These are phyloP conservation scores for Neofusicoccum cordaticola DNA, from an alignment of 2,329 filamentous ascomycete genomes.

Conservation along the genomic window DNA sequence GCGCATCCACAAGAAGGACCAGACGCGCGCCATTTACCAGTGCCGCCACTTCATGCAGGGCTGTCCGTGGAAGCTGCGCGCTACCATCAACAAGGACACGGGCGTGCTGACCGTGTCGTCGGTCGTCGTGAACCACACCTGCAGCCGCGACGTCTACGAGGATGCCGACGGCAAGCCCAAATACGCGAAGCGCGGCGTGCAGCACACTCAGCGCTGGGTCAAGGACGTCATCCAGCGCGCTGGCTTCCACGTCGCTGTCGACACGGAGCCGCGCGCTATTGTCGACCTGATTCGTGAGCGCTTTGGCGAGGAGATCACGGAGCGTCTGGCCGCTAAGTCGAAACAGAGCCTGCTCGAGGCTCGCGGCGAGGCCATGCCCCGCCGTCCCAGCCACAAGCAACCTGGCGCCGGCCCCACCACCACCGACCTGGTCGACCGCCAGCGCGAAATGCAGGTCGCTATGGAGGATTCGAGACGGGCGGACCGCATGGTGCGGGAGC, in stretches of 20 bases:
- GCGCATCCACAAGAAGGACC: constrained; percentile 20
- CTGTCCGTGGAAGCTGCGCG: constrained; percentile 20
- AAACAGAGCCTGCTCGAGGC: constrained; percentile 18
- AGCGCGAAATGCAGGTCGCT: constrained; percentile 16
- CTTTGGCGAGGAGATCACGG: constrained; percentile 19
- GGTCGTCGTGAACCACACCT: constrained; percentile 19
- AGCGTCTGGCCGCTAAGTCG: constrained; percentile 18
- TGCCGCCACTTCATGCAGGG: constrained; percentile 18
- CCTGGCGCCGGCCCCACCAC: constrained; percentile 13
- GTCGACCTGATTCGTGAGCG: constrained; percentile 17
- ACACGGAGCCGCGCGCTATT: constrained; percentile 19
- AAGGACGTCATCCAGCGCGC: constrained; percentile 17
- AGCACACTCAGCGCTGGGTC: constrained; percentile 22
- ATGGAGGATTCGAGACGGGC: constrained; percentile 10
- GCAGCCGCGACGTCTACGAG: constrained; percentile 16
- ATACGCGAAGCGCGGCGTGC: constrained; percentile 20
- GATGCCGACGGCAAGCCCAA: constrained; percentile 19
- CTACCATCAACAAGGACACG: constrained; percentile 18
- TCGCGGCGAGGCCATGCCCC: constrained; percentile 16
- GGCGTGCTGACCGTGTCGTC: constrained; percentile 16
- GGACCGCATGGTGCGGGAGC: constrained; percentile 15
- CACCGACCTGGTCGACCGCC: constrained; percentile 12
- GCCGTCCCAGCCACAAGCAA: constrained; percentile 17
- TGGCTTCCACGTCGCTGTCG: constrained; percentile 16
- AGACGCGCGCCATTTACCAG: constrained; percentile 19